Base-by-base conservation (phyloP, 768 basidiomycete genomes). In the Lepiota subincarnata region DNA sequence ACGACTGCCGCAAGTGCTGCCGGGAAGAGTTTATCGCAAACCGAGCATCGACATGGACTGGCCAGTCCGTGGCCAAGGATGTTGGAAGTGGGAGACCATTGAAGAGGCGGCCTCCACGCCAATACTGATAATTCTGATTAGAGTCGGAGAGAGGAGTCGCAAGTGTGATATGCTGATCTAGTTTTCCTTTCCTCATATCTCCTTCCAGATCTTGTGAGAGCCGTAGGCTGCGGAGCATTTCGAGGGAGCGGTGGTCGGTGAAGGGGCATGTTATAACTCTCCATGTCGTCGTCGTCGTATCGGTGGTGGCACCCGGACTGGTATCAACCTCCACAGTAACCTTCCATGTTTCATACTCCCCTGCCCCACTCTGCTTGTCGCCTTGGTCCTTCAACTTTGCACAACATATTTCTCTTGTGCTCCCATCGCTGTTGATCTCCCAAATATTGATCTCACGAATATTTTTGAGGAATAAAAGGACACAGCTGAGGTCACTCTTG, bases 51-150 rank as follows among this genome's bases (percentile, higher is more conserved):
- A 80, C 55, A 52, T 80, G 79, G 11, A 68, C 66, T 0, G 73
- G 72, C 69, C 67, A 0, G 77, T 79, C 4, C 13, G 47, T 46
- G 26, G 31, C 35, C 12, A 28, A 26, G n/a, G 60, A 54, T 18
- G 79, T 63, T 0, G 80, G 79, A 0, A 82, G 62, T 0, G 78
- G 79, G 4, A 81, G 70, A 31, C 68, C 75, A 0, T 76, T 78
- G 59, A 79, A 82, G 13, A 82, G 61, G 4, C 75, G 66, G 1
- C 79, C 79, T 13, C 20, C 52, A 3, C 46, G 39, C 45, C 53
- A 48, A 14, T n/a, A 40, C 14, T 31, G 31, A 31, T 31, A 31
- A 31, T 1, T 31, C 10, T 3, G 10, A 11, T 31, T 31, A 7
- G 31, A 31, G 31, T 31, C 31, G 10, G 31, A 41, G 8, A 54